A percentile compares a stretch with the other conserved stretches of the same genome.
phyloP scores from a whole-genome alignment of 1,284 basidiomycete species.

The Sphagnurus paluster region DNA sequence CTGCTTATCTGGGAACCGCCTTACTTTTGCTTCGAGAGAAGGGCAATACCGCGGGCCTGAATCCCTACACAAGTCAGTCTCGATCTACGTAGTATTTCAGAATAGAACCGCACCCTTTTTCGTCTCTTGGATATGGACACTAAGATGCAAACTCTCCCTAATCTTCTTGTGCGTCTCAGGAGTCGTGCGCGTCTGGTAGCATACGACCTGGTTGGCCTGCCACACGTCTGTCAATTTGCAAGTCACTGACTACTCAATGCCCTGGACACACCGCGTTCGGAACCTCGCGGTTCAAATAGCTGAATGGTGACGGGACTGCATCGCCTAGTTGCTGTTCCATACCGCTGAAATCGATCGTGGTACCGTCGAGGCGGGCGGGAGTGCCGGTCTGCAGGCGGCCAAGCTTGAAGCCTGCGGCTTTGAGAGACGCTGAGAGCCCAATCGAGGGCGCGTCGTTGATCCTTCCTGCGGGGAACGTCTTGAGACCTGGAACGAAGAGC shows the following conservation, averaged over 20 bases:
- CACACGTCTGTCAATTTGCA: background rate
- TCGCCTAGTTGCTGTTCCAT: slow-evolving; percentile 67
- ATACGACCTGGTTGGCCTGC: slow-evolving; percentile 71
- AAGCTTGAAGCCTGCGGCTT: slow-evolving; percentile 75
- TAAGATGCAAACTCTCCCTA: slow-evolving; percentile 70
- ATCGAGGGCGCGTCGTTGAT: slow-evolving; percentile 73
- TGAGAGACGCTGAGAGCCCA: slow-evolving; percentile 76
- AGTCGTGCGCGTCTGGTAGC: slow-evolving; percentile 77
- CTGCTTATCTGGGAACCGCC: slow-evolving; percentile 73
- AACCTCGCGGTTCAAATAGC: slow-evolving; percentile 48
- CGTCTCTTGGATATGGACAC: slow-evolving; percentile 85
- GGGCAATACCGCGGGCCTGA: slow-evolving; percentile 89
- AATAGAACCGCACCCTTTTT: slow-evolving; percentile 59
- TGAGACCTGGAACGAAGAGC: no score
- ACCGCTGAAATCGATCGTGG: slow-evolving; percentile 67
- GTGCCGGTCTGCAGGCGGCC: slow-evolving; percentile 89
- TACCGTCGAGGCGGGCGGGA: slow-evolving; percentile 74
- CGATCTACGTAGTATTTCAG: background rate
- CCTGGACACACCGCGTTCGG: slow-evolving; percentile 51
- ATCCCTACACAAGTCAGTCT: no score
- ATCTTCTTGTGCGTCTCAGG: slow-evolving; percentile 73
- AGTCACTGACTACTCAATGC: background rate
- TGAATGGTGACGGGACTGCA: slow-evolving; percentile 59
- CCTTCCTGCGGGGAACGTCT: slow-evolving; percentile 81
- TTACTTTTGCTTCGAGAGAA: slow-evolving; percentile 85